Conservation (phyloP, 129 eudicot species). For the Centella asiatica region DNA sequence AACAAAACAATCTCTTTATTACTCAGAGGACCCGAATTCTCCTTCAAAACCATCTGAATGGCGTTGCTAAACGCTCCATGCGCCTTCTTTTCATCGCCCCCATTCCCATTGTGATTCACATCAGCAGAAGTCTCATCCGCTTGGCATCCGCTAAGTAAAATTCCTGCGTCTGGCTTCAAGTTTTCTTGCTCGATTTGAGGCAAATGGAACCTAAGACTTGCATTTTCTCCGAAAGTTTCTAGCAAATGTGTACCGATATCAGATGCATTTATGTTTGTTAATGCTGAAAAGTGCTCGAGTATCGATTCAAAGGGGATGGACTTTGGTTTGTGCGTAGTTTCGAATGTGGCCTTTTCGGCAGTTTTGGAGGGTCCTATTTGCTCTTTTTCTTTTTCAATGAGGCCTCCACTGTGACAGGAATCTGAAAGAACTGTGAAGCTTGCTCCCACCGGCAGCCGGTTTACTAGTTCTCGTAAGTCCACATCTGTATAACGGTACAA, state of each 20-base stretch:
- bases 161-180: constrained; percentile 53
- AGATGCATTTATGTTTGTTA: constrained; percentile 36
- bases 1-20: constrained; percentile 48
- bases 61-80: constrained; percentile 87
- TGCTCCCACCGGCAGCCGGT: constrained; percentile 61
- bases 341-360: background rate
- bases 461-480: constrained; percentile 68
- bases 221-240: constrained; percentile 47
- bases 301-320: constrained; percentile 47
- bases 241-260: constrained; percentile 60
- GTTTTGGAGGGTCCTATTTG: constrained; percentile 60
- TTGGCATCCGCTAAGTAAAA: constrained; percentile 86
- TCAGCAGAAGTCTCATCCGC: constrained; percentile 73
- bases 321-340: constrained; percentile 27
- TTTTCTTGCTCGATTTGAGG: constrained; percentile 22
- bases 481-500: constrained; percentile 31
- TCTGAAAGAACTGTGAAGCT: constrained; percentile 79
- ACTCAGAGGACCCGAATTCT: constrained; percentile 26
- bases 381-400: constrained; percentile 82
- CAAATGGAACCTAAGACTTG: constrained; percentile 38
- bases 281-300: constrained; percentile 35
- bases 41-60: constrained; percentile 46
- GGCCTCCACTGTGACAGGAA: constrained; percentile 94
- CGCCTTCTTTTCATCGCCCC: constrained; percentile 27
- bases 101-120: constrained; percentile 26